phyloP scores from a whole-genome alignment of 2,329 filamentous ascomycete species.

The Aspergillus pseudonomiae region DNA sequence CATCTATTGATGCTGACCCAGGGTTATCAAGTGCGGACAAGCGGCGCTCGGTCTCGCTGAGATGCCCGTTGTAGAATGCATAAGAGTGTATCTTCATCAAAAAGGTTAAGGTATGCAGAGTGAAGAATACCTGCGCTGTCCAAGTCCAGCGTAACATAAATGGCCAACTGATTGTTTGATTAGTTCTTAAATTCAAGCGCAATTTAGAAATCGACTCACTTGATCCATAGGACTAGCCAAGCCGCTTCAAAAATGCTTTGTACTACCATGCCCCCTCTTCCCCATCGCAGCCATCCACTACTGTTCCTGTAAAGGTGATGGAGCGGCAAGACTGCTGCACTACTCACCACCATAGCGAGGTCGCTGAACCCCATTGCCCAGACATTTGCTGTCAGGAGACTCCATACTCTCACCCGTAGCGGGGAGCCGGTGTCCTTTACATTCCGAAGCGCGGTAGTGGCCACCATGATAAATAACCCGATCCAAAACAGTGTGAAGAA shows the following conservation, averaged over 20 bases:
- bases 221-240: slow-evolving; percentile 84
- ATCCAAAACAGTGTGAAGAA: slow-evolving; percentile 99
- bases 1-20: slow-evolving; percentile 64
- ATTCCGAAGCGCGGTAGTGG: slow-evolving; percentile 90
- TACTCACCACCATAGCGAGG: slow-evolving; percentile 79
- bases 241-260: slow-evolving; percentile 79
- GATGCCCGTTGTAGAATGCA: slow-evolving; percentile 95
- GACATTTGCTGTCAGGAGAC: slow-evolving; percentile 82
- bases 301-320: slow-evolving; percentile 68
- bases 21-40: slow-evolving; percentile 79
- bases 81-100: slow-evolving; percentile 99
- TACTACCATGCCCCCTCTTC: slow-evolving; percentile 72
- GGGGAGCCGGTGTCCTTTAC: slow-evolving; percentile 91
- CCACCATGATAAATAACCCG: slow-evolving; percentile 91
- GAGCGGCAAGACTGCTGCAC: slow-evolving; percentile 70
- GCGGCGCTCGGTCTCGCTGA: slow-evolving; percentile 82
- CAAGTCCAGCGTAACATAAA: slow-evolving; percentile 90
- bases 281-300: slow-evolving; percentile 68
- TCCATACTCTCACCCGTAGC: slow-evolving; percentile 83
- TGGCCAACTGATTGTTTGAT: slow-evolving; percentile 60
- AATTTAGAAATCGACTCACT: slow-evolving; percentile 43
- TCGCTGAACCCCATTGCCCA: slow-evolving; percentile 85
- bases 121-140: slow-evolving; percentile 95
- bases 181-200: slow-evolving; percentile 16
- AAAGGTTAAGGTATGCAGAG: slow-evolving; percentile 84